These are phyloP conservation scores for Schwanniomyces polymorphus DNA, from an alignment of 805 yeast genomes.

Conservation along the genomic window DNA sequence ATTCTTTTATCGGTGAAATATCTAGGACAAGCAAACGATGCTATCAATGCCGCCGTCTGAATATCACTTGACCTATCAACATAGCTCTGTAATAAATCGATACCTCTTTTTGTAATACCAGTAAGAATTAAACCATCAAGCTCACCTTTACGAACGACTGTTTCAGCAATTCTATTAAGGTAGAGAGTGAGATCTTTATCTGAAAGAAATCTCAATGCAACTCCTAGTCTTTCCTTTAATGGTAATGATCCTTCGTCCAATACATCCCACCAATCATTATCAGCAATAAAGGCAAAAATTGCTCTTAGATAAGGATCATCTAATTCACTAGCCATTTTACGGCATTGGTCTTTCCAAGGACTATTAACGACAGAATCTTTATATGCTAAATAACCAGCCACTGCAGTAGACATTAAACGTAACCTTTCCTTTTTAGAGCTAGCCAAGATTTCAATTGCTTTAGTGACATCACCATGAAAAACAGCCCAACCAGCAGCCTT, in stretches of 20 bases:
- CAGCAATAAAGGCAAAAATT: conserved; percentile 90
- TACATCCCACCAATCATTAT: conserved; percentile 95
- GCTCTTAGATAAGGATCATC: conserved; percentile 89
- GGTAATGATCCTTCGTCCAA: conserved; percentile 88
- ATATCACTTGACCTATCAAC: conserved; percentile 88
- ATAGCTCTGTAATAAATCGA: conserved; percentile 78
- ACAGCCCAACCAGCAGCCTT: conserved; percentile 99
- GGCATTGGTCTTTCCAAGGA: conserved; percentile 92
- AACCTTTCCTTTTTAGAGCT: conserved; percentile 70
- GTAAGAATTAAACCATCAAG: conserved; percentile 88
- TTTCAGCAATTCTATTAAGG: conserved; percentile 65
- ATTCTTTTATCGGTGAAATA: conserved; percentile 74
- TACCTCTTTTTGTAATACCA: conserved; percentile 86
- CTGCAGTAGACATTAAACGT: conserved; percentile 85
- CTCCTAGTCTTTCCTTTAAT: conserved; percentile 83
- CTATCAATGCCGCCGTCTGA: conserved; percentile 84
- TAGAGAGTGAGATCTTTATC: conserved; percentile 77
- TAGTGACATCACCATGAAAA: conserved; percentile 82
- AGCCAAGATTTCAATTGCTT: conserved; percentile 78
- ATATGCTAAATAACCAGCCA: conserved; percentile 82
- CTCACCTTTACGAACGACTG: conserved; percentile 77
- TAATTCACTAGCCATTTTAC: conserved; percentile 81
- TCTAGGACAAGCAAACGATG: conserved; percentile 80
- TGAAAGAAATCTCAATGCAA: conserved; percentile 81
- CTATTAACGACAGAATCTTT: conserved; percentile 58